A percentile compares a stretch with the other conserved stretches of the same genome.
These are phyloP conservation scores for Globomyces pollinis-pini DNA, from an alignment of 192 early-diverging fungal genomes.

Conservation along the genomic window DNA sequence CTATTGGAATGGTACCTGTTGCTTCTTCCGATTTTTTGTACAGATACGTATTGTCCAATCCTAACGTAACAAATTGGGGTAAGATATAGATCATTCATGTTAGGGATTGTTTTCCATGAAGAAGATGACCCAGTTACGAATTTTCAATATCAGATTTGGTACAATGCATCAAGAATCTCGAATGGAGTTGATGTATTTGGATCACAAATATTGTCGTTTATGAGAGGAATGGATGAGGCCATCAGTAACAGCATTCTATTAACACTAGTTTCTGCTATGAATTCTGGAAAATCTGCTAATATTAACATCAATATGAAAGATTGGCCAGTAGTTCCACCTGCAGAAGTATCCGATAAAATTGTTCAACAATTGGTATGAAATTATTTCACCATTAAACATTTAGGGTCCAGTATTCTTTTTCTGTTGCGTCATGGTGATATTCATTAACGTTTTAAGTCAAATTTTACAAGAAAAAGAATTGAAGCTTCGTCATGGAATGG, in stretches of 20 bases:
- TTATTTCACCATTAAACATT: too few relatives aligned
- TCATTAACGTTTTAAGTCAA: constrained; percentile 52
- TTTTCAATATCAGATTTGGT: constrained; percentile 62
- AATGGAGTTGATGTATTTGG: constrained; percentile 49
- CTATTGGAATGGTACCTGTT: constrained; percentile 44
- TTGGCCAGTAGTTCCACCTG: constrained; percentile 49
- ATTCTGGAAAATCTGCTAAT: constrained; percentile 4
- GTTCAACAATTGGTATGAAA: constrained; percentile 42
- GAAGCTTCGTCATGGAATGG: constrained; percentile 49
- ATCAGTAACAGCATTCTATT: constrained; percentile 21
- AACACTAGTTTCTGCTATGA: constrained; percentile 14
- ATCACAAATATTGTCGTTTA: constrained; percentile 38
- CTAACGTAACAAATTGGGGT: constrained; percentile 53
- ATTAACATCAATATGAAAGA: constrained; percentile 39
- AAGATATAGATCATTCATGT: too few relatives aligned
- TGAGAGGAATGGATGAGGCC: constrained; percentile 55
- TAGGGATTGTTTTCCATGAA: constrained; percentile 9
- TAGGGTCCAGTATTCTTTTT: constrained; percentile 36
- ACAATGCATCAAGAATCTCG: constrained; percentile 43
- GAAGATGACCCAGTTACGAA: constrained; percentile 31
- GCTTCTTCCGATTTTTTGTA: constrained; percentile 48
- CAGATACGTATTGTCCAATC: constrained; percentile 48
- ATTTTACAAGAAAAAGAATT: constrained; percentile 62
- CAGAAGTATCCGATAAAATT: constrained; percentile 32
- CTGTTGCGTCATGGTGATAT: constrained; percentile 46